Conservation (phyloP, 352 stramenopile genomes). For the Phytophthora sojae region DNA sequence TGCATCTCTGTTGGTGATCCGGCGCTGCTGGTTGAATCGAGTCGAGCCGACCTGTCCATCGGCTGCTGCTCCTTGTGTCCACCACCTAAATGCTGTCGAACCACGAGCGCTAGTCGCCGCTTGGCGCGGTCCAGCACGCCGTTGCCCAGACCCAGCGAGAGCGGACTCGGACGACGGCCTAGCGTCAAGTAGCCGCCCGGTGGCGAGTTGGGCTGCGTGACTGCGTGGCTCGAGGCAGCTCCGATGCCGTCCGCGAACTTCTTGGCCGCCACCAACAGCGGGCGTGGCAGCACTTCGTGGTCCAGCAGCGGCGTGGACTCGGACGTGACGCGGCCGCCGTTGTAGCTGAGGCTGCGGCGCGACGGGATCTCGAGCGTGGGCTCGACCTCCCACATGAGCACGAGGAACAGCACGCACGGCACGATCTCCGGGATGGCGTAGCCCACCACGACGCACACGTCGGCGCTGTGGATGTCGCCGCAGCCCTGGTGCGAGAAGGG, state of each 20-base stretch:
- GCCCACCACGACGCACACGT: conserved; percentile 76
- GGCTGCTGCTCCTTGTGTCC: conserved; percentile 21
- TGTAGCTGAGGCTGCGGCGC: conserved; percentile 57
- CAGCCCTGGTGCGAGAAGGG: conserved; percentile 81
- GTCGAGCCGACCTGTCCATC: background rate
- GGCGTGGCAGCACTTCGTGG: conserved; percentile 30
- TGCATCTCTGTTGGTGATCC: background rate
- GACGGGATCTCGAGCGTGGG: conserved; percentile 72
- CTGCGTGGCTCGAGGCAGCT: background rate
- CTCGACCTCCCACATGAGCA: conserved; percentile 90
- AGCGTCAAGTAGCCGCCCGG: conserved; percentile 31
- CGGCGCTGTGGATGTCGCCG: conserved; percentile 62
- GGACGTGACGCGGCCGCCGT: conserved; percentile 35
- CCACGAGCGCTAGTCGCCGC: conserved; percentile 46
- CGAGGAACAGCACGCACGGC: conserved; percentile 76
- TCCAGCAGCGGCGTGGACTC: conserved; percentile 67
- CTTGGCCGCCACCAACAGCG: conserved; percentile 26
- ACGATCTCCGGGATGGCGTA: conserved; percentile 80
- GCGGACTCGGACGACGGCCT: conserved; percentile 58
- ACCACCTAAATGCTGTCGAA: conserved; percentile 46
- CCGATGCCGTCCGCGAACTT: conserved; percentile 5
- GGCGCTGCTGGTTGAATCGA: conserved; percentile 13
- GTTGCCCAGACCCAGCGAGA: conserved; percentile 66
- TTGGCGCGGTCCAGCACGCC: conserved; percentile 59
- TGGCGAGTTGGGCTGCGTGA: conserved; percentile 20